phyloP scores from a whole-genome alignment of 306 rosid species.

The Rosa persica region DNA sequence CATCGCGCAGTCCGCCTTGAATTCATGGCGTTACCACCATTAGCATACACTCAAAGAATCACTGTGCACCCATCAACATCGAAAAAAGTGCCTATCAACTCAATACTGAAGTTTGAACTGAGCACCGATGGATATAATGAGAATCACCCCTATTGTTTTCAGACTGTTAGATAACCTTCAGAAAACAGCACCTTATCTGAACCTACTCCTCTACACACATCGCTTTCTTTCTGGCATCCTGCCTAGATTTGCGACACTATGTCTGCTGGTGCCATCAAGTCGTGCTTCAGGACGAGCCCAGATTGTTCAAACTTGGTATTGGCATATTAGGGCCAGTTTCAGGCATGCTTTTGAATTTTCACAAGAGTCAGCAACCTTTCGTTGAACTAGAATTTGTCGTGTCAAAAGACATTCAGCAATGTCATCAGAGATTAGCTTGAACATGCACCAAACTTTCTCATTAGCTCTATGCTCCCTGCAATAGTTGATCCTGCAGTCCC shows the following conservation, averaged over 20 bases:
- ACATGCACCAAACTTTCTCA: constrained; percentile 58
- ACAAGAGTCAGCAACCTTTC: constrained; percentile 9
- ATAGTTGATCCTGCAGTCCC: constrained; percentile 91
- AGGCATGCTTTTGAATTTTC: not conserved
- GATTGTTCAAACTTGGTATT: not conserved
- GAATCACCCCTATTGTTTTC: not conserved
- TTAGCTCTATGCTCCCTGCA: constrained; percentile 69
- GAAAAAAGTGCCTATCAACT: not conserved
- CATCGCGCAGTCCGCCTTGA: not conserved
- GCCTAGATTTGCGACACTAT: not conserved
- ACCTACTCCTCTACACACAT: not conserved
- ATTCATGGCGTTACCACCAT: not conserved
- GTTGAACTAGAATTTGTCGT: constrained; percentile 6
- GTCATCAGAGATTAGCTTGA: constrained; percentile 28
- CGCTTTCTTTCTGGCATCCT: not conserved
- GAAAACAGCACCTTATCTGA: not conserved
- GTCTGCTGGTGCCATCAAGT: not conserved
- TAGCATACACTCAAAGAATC: not conserved
- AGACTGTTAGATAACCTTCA: not conserved
- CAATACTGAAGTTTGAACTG: not conserved
- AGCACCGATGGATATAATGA: not conserved
- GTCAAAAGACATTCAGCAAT: constrained; percentile 15
- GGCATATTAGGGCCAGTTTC: not conserved
- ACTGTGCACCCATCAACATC: not conserved
- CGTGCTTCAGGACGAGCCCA: constrained; percentile 10